These are phyloP conservation scores for Gnetum montanum DNA, from an alignment of 75 land plant species.

Conservation along the genomic window DNA sequence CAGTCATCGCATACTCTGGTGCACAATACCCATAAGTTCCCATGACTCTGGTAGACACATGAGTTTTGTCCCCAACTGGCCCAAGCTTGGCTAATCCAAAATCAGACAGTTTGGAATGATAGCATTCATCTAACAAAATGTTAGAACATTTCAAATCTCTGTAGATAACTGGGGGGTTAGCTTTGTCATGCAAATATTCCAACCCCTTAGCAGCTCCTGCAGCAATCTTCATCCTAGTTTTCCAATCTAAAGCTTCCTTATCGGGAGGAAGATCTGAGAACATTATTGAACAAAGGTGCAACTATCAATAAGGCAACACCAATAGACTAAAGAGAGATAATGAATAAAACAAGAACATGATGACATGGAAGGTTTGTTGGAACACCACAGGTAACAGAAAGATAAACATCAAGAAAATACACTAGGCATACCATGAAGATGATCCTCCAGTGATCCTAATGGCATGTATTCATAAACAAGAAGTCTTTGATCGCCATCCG, in stretches of 20 bases:
- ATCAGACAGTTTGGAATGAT: slow-evolving; percentile 41
- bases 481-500: slow-evolving; percentile 26
- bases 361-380: not conserved
- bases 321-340: not conserved
- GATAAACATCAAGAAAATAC: not conserved
- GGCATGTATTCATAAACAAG: slow-evolving; percentile 27
- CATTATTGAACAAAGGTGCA: not conserved
- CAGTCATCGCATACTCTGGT: slow-evolving; percentile 55
- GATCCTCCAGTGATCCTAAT: slow-evolving; percentile 24
- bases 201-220: slow-evolving; percentile 46
- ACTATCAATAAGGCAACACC: not conserved
- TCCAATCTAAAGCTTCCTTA: slow-evolving; percentile 39
- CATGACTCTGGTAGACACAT: slow-evolving; percentile 47
- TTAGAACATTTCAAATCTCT: slow-evolving; percentile 42
- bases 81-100: slow-evolving; percentile 50
- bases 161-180: slow-evolving; percentile 47
- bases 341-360: not conserved
- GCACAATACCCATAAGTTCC: slow-evolving; percentile 58
- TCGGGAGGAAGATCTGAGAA: slow-evolving; percentile 36
- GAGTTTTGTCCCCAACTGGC: slow-evolving; percentile 47
- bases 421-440: slow-evolving; percentile 16
- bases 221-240: slow-evolving; percentile 42
- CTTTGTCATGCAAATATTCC: slow-evolving; percentile 45
- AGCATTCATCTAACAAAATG: slow-evolving; percentile 32
- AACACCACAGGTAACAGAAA: not conserved